Evolutionary conservation across 2,329 filamentous ascomycete species (phyloP), one percentile per base, ranked within the genome.

Genomic region (Ceratocystis eucalypticola): DNA sequence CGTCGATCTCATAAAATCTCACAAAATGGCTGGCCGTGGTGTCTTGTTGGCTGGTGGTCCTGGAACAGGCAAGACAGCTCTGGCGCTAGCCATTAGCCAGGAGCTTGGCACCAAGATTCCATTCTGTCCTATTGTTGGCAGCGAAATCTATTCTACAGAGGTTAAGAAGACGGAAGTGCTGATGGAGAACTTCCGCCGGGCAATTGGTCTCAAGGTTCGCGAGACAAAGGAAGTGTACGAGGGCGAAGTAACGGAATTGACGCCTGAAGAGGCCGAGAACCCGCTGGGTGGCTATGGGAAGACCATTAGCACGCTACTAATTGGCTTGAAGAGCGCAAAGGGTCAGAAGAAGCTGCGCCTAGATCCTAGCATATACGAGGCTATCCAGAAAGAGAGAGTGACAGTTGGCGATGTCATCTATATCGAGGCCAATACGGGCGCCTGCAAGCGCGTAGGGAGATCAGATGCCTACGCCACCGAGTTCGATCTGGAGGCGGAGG

Each of bases 201-300:
- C 94, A 68, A 99, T 99, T 76, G 94, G 93, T 44, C 82, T 99
- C 71, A 92, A 96, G 74, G 94, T 99, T 71, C 91, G 94, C 73
- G 94, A 99, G 81, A 96, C 93, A 64, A 99, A 99, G 78, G 94
- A 99, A 78, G 93, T 99, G 68, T 99, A 97, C 78, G 94, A 99
- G 79, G 94, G 94, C 74, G 94, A 99, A 78, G 94, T 99, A 66
- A 96, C 91, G 70, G 94, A 99, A 77, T 85, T 99, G 71, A 96
- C 93, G 41, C 94, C 94, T 48, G 94, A 99, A 78, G 94, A 99
- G 81, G 89, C 93, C 3, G 94, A 97, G 80, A 99, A 99, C 76
- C 94, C 94, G 30, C 82, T 99, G 55, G 94, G 94, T 68, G 92
- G 91, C 72, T 99, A 97, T 75, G 94, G 94, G 71, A 91, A 95